A percentile compares a stretch with the other conserved stretches of the same genome.
Evolutionary conservation across 352 stramenopile species (phyloP).

Genomic region (Pythium vanterpoolii): DNA sequence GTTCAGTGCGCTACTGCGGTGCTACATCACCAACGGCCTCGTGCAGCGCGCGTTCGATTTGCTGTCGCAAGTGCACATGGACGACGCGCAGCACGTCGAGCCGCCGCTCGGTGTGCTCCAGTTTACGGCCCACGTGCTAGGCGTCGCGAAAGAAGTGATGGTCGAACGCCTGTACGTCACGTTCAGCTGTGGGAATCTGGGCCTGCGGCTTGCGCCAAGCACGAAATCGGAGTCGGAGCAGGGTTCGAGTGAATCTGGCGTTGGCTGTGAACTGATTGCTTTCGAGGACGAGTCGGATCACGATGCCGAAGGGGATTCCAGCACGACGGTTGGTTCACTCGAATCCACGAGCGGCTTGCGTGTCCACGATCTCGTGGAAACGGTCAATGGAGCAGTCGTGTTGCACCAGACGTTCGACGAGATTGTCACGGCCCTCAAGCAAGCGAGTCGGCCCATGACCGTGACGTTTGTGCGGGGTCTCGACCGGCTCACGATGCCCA

Average conservation of each 20-base stretch:
- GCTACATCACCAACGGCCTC: slow-evolving; percentile 39
- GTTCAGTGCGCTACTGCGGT: slow-evolving; percentile 39
- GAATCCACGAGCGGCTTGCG: slow-evolving; percentile 1
- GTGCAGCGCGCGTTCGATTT: slow-evolving; percentile 47
- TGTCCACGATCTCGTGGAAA: slow-evolving; percentile 39
- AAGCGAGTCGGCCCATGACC: slow-evolving; percentile 40
- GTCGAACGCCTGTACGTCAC: slow-evolving; percentile 43
- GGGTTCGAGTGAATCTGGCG: background rate
- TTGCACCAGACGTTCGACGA: slow-evolving; percentile 30
- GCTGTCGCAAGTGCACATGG: slow-evolving; percentile 37
- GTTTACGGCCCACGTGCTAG: slow-evolving; percentile 36
- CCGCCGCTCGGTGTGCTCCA: slow-evolving; percentile 25
- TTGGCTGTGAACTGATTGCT: slow-evolving; percentile 29
- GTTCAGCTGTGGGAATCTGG: slow-evolving; percentile 45
- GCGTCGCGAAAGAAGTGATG: slow-evolving; percentile 29
- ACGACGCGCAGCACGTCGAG: slow-evolving; percentile 41
- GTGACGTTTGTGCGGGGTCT: slow-evolving; percentile 45
- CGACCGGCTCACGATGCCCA: slow-evolving; percentile 21
- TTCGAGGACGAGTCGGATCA: slow-evolving; percentile 20
- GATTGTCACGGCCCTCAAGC: slow-evolving; percentile 34
- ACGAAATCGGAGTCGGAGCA: background rate
- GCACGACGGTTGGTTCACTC: background rate
- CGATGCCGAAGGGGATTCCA: background rate
- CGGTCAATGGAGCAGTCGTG: slow-evolving; percentile 44
- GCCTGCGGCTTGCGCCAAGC: slow-evolving; percentile 31